Conservation (phyloP, 805 yeast genomes). For the Schizosaccharomyces japonicus region DNA sequence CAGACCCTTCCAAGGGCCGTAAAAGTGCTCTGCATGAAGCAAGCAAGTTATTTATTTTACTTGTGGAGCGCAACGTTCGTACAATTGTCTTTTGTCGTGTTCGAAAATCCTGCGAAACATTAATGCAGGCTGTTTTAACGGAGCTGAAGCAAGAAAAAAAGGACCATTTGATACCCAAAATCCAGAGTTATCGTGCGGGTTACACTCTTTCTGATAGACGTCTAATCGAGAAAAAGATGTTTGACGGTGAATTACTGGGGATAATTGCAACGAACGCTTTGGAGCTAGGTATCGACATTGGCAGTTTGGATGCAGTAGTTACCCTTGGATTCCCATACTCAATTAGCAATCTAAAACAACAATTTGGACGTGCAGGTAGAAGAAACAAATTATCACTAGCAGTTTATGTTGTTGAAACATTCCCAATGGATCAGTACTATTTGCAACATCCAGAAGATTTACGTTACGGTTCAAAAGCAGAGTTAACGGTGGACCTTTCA, state of each 20-base stretch:
- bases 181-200: constrained; percentile 90
- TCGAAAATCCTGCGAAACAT: constrained; percentile 59
- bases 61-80: constrained; percentile 40
- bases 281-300: constrained; percentile 87
- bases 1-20: constrained; percentile 34
- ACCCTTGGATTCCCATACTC: constrained; percentile 85
- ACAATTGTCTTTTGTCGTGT: constrained; percentile 81
- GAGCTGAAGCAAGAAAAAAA: constrained; percentile 21
- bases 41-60: constrained; percentile 44
- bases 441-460: constrained; percentile 43
- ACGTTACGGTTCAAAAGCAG: constrained; percentile 30
- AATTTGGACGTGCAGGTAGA: constrained; percentile 92
- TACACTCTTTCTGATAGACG: constrained; percentile 71
- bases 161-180: constrained; percentile 25
- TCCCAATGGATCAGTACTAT: constrained; percentile 71
- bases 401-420: constrained; percentile 54
- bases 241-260: constrained; percentile 60
- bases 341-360: constrained; percentile 73
- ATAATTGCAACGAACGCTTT: constrained; percentile 86
- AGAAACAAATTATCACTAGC: constrained; percentile 68
- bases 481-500: constrained; percentile 34
- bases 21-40: constrained; percentile 53
- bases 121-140: constrained; percentile 64
- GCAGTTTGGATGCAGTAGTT: constrained; percentile 72
- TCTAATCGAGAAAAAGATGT: constrained; percentile 72